Evolutionary conservation across 106 monocot genomes (phyloP).

Genomic region (Iris macrosiphon): DNA sequence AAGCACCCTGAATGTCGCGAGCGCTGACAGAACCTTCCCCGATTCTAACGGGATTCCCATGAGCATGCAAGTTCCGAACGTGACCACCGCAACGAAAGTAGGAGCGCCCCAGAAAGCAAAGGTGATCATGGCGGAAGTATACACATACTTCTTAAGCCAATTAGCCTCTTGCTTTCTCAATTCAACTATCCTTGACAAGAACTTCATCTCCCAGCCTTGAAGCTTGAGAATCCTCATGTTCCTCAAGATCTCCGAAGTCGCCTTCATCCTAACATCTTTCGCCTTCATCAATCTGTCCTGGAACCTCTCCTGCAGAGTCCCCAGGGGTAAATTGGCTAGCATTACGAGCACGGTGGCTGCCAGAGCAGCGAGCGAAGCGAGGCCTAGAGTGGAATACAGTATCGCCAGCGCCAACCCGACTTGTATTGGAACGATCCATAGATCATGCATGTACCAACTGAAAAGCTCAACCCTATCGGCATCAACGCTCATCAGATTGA

Average conservation of each 20-base stretch:
- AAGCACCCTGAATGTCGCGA: constrained; percentile 84
- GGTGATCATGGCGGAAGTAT: constrained; percentile 43
- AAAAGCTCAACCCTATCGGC: constrained; percentile 60
- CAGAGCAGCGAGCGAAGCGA: constrained; percentile 70
- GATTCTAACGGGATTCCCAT: constrained; percentile 80
- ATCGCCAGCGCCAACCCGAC: constrained; percentile 54
- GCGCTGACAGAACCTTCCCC: constrained; percentile 81
- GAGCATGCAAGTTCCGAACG: constrained; percentile 72
- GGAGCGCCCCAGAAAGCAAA: constrained; percentile 74
- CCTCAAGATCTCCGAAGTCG: constrained; percentile 72
- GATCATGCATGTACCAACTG: constrained; percentile 79
- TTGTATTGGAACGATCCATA: constrained; percentile 84
- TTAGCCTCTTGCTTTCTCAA: constrained; percentile 52
- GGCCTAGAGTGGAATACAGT: constrained; percentile 57
- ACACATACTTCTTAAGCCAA: constrained; percentile 74
- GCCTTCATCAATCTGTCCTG: constrained; percentile 80
- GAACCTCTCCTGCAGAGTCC: constrained; percentile 59
- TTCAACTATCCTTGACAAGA: constrained; percentile 60
- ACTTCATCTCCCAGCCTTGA: constrained; percentile 97
- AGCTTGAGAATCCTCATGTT: constrained; percentile 97
- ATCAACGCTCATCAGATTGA: constrained; percentile 90
- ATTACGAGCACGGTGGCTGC: constrained; percentile 60
- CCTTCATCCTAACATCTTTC: constrained; percentile 87
- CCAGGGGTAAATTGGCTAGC: constrained; percentile 61
- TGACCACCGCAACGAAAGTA: constrained; percentile 75